Base-by-base conservation (phyloP, 2,329 filamentous ascomycete species). In the Trichoderma harzianum region DNA sequence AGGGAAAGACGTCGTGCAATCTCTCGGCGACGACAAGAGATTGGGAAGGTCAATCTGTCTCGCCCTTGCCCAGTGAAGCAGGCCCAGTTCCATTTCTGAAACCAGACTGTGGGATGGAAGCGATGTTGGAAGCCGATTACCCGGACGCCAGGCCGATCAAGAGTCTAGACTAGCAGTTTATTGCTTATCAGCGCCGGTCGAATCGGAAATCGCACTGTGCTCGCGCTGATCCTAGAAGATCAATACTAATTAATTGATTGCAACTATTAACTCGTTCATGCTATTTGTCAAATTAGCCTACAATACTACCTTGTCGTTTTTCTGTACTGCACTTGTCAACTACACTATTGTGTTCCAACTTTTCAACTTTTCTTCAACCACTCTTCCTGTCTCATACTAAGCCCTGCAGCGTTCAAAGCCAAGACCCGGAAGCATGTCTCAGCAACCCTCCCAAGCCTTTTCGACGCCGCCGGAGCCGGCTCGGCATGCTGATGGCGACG, bases 391-490 rank as follows among this genome's bases (percentile, higher is more conserved):
- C 16, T 58, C 55, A 30, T 28, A 36, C 30, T 28, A 32, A 61
- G 28, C 65, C 53, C n/a, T 71, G 73, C 51, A 36, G 39, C 32
- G 61, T 62, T 43, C 36, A 39, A 67, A 63, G 62, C 53, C 63
- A 67, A 63, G 62, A 62, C 12, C 32, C 64, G 64, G 51, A 67
- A 57, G 30, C 51, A 51, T 57, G 64, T 67, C 64, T 67, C 34
- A 43, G 64, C 64, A 67, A 24, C 43, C 39, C 55, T 43, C 55
- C 57, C 28, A 60, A 53, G n/a, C 51, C 53, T 57, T 26, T 53
- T 53, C 16, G 61, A 53, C 51, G 69, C 75, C 75, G 73, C 73
- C 71, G 74, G 72, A 74, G 74, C 75, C 73, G 74, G 73, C 74
- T 74, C 75, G 73, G 75, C 74, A 66, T 73, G 61, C 51, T 64